phyloP scores from a whole-genome alignment of 1,284 basidiomycete genomes.

The Cutaneotrichosporon arboriforme region DNA sequence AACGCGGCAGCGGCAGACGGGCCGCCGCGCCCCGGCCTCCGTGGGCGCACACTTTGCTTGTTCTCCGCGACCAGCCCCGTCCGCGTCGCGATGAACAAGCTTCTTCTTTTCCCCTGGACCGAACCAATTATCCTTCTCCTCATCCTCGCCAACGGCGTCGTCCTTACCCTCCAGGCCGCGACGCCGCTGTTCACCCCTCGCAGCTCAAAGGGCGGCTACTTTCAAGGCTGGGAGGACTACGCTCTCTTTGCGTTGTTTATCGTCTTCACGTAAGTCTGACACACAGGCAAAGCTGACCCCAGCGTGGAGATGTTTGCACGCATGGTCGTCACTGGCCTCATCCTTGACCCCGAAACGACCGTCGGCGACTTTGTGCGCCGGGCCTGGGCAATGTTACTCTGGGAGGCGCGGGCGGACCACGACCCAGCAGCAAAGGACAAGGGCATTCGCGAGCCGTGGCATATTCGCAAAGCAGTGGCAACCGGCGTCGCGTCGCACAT shows the following conservation, averaged over 20 bases:
- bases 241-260: slow-evolving; percentile 75
- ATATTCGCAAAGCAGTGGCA: neutral
- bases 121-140: slow-evolving; percentile 78
- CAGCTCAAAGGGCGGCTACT: slow-evolving; percentile 53
- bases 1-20: neutral
- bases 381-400: slow-evolving; percentile 2
- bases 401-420: slow-evolving; percentile 1
- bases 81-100: slow-evolving; percentile 60
- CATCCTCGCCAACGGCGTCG: slow-evolving; percentile 77
- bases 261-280: slow-evolving; percentile 75
- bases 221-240: slow-evolving; percentile 80
- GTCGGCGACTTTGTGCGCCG: slow-evolving; percentile 49
- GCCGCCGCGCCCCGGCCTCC: slow-evolving; percentile 47
- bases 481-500: neutral
- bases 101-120: slow-evolving; percentile 72
- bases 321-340: slow-evolving; percentile 83
- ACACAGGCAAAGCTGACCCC: neutral
- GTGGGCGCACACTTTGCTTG: slow-evolving; percentile 73
- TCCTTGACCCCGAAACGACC: slow-evolving; percentile 78
- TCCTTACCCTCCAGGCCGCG: slow-evolving; percentile 74
- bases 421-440: neutral
- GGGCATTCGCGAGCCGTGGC: slow-evolving; percentile 1
- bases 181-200: slow-evolving; percentile 51
- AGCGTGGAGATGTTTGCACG: slow-evolving; percentile 82
- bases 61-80: slow-evolving; percentile 65